Percentiles rank a stretch among this genome's conserved stretches.
phyloP scores from a whole-genome alignment of 2,329 filamentous ascomycete genomes.

The Coniochaeta prunicola region DNA sequence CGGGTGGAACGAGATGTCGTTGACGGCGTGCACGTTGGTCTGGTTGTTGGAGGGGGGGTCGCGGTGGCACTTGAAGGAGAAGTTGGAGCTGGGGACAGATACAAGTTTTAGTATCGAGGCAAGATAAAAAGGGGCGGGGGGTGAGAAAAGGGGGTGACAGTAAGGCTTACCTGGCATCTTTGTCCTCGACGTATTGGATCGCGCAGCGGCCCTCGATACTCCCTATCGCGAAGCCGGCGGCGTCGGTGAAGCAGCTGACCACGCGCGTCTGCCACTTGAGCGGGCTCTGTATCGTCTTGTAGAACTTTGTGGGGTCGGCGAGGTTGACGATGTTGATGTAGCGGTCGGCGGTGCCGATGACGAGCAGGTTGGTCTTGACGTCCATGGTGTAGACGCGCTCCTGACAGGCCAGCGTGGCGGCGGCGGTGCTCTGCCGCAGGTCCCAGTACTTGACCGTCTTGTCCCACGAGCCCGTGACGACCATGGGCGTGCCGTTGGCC shows the following conservation, averaged over 20 bases:
- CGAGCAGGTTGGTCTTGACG: conserved; percentile 77
- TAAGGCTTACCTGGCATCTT: conserved; percentile 61
- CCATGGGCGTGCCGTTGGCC: conserved; percentile 63
- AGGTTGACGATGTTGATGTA: conserved; percentile 96
- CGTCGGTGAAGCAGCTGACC: conserved; percentile 90
- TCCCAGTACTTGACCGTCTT: conserved; percentile 91
- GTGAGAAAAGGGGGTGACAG: background rate
- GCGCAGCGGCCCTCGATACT: conserved; percentile 96
- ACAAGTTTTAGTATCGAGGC: too few species aligned
- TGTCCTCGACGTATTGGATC: conserved; percentile 97
- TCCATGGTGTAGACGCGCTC: conserved; percentile 90
- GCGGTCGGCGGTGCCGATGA: conserved; percentile 87
- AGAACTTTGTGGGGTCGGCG: conserved; percentile 79
- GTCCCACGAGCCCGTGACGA: conserved; percentile 90
- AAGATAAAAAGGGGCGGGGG: background rate
- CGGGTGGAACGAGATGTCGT: conserved; percentile 96
- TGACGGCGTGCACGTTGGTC: conserved; percentile 89
- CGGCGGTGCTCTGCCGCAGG: conserved; percentile 57
- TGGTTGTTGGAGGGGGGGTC: conserved; percentile 68
- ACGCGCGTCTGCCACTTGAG: conserved; percentile 98
- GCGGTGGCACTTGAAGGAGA: conserved; percentile 98
- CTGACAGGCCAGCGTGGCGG: conserved; percentile 59
- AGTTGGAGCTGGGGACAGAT: conserved; percentile 60
- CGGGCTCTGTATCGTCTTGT: conserved; percentile 93
- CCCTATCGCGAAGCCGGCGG: conserved; percentile 86